Base-by-base conservation (phyloP, 2,329 filamentous ascomycete genomes). In the Alternaria brassicicola region DNA sequence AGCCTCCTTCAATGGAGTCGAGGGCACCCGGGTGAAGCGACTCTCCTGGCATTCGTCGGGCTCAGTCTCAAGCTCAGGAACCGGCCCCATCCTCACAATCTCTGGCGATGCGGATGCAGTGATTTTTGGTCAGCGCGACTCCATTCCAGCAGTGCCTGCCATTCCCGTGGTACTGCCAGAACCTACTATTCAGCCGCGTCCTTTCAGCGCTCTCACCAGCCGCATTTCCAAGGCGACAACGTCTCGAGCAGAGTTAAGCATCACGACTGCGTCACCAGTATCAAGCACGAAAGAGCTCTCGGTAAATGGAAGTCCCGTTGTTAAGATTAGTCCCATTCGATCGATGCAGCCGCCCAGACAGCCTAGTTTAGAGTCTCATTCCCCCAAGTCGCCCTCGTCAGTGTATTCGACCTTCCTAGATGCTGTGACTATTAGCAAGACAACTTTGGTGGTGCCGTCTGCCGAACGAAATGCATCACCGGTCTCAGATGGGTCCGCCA, bases 101-200 rank as follows among this genome's bases (percentile, higher is more conserved):
- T 52, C 49, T 21, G 45, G 60, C 31, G 70, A 74, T 26, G 72
- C 71, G n/a, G 70, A 75, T 36, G 46, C 45, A 13, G 30, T 73
- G 12, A 42, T 74, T 19, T 52, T 68, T 13, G 70, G 68, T 19
- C 46, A 47, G 8, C 23, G 21, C 23, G 36, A 49, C 6, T 21
- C 46, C 3, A 42, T 59, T 1, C 60, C 66, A 38, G 61, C 59
- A 9, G 43, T 63, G 2, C 65, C 65, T 25, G 10, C 53, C 4
- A 23, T 65, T 2, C 43, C 64, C 7, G 30, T 57, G 10, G 36
- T 47, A 2, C 13, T 41, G 3, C 38, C 35, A 7, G 35, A 53
- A 2, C 54, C 46, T 6, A 1, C 15, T 3, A 3, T 13, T 13
- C 59, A 57, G 10, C 45, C 61, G 41, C 52, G 56, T 21, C 61